Base-by-base conservation (phyloP, 2,329 filamentous ascomycete species). In the Xylaria arbuscula region DNA sequence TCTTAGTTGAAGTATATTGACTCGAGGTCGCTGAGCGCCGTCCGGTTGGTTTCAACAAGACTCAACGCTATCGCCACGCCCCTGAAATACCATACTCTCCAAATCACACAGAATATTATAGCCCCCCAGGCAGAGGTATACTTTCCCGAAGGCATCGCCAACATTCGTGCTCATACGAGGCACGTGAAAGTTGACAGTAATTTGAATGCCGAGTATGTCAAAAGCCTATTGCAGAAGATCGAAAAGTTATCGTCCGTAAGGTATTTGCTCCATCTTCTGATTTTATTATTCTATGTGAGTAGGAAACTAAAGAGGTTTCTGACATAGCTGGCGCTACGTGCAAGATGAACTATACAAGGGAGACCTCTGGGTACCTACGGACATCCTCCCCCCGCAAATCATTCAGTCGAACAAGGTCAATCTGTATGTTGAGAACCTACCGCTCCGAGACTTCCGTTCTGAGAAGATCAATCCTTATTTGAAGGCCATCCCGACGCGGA, bases 61-160 rank as follows among this genome's bases (percentile, higher is more conserved):
- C 79, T 85, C 55, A 75, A 84, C 62, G 76, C 77, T 17, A 80
- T 85, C 48, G 78, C 80, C 47, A 82, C 79, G 11, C 84, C 84
- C 0, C 79, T 85, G 24, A 73, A 77, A 47, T 86, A 84, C 72
- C 78, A 78, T 38, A 76, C 73, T 9, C 63, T 85, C 24, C 72
- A 72, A 1, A 71, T 85, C 22, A 84, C 80, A 59, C 74, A 78
- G 50, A 66, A 70, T 45, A 78, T 85, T 13, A 76, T 83, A 56
- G 74, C 75, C 11, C 74, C 75, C 7, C 73, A 78, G 58, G 78
- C 79, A n/a, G 77, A 80, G 48, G 70, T 65, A 15, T 70, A 70
- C 10, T 80, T 80, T 59, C 77, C 80, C 3, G 64, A 74, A 3
- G 76, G 78, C 8, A 72, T 82, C 24, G 70, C 75, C 34, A 76